These are phyloP conservation scores for Penicillium cataractarum DNA, from an alignment of 495 filamentous ascomycete species.

Conservation along the genomic window DNA sequence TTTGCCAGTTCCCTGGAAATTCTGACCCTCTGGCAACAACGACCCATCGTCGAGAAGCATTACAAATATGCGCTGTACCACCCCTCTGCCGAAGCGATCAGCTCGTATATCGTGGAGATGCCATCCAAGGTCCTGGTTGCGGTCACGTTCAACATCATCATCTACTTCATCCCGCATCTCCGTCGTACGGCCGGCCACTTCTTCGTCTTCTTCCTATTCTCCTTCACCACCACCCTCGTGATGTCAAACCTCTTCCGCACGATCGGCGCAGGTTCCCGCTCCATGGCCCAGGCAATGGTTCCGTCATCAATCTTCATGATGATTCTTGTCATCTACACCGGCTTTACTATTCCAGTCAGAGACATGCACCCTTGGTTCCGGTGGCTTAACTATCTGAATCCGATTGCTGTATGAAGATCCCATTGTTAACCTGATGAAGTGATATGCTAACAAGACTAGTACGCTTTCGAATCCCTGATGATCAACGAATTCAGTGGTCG, in stretches of 20 bases:
- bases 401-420: constrained; percentile 44
- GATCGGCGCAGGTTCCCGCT: constrained; percentile 73
- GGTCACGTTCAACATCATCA: constrained; percentile 49
- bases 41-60: constrained; percentile 66
- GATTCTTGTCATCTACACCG: constrained; percentile 77
- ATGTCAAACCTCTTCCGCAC: constrained; percentile 67
- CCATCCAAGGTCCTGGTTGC: constrained; percentile 51
- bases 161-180: constrained; percentile 62
- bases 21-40: constrained; percentile 56
- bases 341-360: constrained; percentile 71
- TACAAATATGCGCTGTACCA: constrained; percentile 62
- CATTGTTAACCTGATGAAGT: neutral
- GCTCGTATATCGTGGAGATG: constrained; percentile 59
- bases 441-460: constrained; percentile 7
- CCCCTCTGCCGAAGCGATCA: constrained; percentile 57
- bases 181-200: constrained; percentile 12
- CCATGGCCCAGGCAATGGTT: constrained; percentile 76
- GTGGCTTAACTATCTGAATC: constrained; percentile 82
- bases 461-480: constrained; percentile 43
- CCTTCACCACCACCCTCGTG: neutral
- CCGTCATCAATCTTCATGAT: constrained; percentile 77
- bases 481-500: constrained; percentile 45
- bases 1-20: constrained; percentile 57
- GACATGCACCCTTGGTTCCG: constrained; percentile 73
- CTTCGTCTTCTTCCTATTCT: constrained; percentile 5